Base-by-base conservation (phyloP, 2,329 filamentous ascomycete species). In the Pseudocercospora ulei region DNA sequence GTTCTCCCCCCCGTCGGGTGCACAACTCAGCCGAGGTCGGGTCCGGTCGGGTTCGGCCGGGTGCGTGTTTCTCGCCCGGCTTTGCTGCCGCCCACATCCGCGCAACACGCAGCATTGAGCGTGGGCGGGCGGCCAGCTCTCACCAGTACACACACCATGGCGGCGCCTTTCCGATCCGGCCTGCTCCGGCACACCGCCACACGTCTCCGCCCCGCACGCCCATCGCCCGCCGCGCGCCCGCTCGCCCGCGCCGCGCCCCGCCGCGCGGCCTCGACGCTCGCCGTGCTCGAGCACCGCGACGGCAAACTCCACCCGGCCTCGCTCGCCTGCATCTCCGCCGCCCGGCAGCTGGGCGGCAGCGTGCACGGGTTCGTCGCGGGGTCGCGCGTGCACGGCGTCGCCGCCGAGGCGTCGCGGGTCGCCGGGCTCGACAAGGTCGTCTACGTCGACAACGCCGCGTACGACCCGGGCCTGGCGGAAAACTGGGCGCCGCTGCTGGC, bases 381-480 rank as follows among this genome's bases (percentile, higher is more conserved):
- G 16, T 75, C 71, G 55, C 81, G 77, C 55, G 78, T 82, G 50
- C 83, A 86, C 65, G 58, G 64, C 38, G 80, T 78, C 4, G 90
- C 87, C 36, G 78, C 82, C 41, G 78, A 92, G 65, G 86, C 82
- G 14, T 82, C 86, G 48, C 93, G 93, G 66, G 79, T 93, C 24
- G 77, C 84, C 50, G 90, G 90, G 17, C 66, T 98, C 25, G 85
- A 93, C 55, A 96, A 95, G 71, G 76, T 98, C 46, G 74, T 98
- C 54, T 78, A 76, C 26, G 79, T 96, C 12, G 83, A 95, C 49
- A 96, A 85, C 64, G 76, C 69, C 38, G 82, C 84, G 35, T 98
- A 98, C 59, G 87, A 96, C 57, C 93, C 87, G 76, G 85, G 86
- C 34, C 74, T 98, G 1, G 78, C 90, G 36, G 90, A 98, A 67